Evolutionary conservation across 345 rosid genomes (phyloP).

Genomic region (Populus alba): DNA sequence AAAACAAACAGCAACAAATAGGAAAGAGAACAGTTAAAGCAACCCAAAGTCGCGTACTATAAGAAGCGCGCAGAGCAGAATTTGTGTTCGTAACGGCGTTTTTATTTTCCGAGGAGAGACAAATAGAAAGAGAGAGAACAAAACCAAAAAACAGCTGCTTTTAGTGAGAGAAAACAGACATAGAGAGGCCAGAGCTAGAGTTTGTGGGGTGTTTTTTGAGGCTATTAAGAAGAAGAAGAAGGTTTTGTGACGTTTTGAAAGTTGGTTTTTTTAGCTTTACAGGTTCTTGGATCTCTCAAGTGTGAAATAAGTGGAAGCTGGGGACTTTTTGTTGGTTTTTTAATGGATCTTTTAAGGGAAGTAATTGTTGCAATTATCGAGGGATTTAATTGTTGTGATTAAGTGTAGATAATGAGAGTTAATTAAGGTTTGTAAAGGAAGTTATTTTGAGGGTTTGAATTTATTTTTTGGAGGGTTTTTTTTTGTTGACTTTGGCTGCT

Average conservation of each 20-base stretch:
- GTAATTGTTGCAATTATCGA: slow-evolving; percentile 11
- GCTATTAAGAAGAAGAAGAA: neutral
- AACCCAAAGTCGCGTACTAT: slow-evolving; percentile 35
- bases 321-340: neutral
- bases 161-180: slow-evolving; percentile 14
- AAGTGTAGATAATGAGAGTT: slow-evolving; percentile 18
- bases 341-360: neutral
- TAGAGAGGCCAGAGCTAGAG: slow-evolving; percentile 8
- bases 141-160: neutral
- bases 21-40: slow-evolving; percentile 22
- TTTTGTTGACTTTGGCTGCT: neutral
- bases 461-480: neutral
- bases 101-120: slow-evolving; percentile 4
- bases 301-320: slow-evolving; percentile 22
- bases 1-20: slow-evolving; percentile 10
- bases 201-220: neutral
- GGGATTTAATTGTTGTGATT: slow-evolving; percentile 8
- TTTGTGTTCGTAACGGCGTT: slow-evolving; percentile 31
- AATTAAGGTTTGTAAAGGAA: neutral
- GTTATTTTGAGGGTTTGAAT: neutral
- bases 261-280: slow-evolving; percentile 36
- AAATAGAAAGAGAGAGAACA: neutral
- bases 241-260: slow-evolving; percentile 32
- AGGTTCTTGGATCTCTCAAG: slow-evolving; percentile 35
- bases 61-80: slow-evolving; percentile 38